These are phyloP conservation scores for Paecilomyces sp. DNA, from an alignment of 2,329 filamentous ascomycete genomes.

Conservation along the genomic window DNA sequence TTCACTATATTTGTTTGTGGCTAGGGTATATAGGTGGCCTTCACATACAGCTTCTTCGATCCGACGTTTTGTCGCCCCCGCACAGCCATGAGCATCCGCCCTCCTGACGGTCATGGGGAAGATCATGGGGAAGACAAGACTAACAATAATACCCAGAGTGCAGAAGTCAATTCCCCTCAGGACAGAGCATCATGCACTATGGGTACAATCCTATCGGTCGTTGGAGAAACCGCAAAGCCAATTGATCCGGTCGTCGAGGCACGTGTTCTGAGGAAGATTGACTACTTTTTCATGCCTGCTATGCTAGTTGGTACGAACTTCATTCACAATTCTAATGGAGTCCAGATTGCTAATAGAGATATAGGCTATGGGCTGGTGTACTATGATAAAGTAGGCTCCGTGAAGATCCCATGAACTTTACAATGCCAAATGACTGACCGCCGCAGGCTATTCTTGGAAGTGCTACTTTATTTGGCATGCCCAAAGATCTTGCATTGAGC, in stretches of 20 bases:
- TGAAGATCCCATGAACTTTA: background rate
- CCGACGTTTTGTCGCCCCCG: background rate
- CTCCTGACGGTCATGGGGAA: background rate
- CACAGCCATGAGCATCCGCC: background rate
- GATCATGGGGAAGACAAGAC: background rate
- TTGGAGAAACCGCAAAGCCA: background rate
- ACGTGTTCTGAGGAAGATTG: slow-evolving; percentile 59
- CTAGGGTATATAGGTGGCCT: background rate
- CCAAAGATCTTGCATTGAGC: slow-evolving; percentile 55
- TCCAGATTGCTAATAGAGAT: background rate
- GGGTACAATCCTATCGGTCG: background rate
- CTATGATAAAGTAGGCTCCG: slow-evolving; percentile 54
- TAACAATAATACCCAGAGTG: background rate
- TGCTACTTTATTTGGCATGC: slow-evolving; percentile 71
- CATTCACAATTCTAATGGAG: background rate
- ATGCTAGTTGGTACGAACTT: slow-evolving; percentile 49
- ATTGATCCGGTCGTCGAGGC: slow-evolving; percentile 51
- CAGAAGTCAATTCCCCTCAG: background rate
- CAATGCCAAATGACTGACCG: background rate
- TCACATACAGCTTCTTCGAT: background rate
- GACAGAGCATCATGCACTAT: background rate
- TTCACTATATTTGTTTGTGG: background rate
- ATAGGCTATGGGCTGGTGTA: slow-evolving; percentile 57
- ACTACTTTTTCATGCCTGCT: slow-evolving; percentile 59
- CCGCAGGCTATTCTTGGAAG: slow-evolving; percentile 62